A percentile compares a stretch with the other conserved stretches of the same genome.
Evolutionary conservation across 2,329 filamentous ascomycete genomes (phyloP).

Genomic region (Rutstroemia sp.): DNA sequence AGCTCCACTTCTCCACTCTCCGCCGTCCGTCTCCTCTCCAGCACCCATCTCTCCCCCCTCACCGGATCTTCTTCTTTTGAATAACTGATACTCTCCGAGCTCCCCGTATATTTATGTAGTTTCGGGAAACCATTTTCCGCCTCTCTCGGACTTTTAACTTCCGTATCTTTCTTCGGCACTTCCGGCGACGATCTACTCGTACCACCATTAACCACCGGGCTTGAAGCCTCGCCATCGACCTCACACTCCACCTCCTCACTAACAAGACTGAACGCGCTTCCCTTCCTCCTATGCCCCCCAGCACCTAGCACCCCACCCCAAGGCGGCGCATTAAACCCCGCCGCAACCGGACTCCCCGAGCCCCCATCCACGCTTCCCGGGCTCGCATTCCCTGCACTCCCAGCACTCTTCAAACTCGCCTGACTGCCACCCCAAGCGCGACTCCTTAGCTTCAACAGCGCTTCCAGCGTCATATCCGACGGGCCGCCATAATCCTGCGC

Average conservation of each 20-base stretch:
- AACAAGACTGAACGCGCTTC: constrained; percentile 5
- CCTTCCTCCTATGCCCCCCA: constrained; percentile 4
- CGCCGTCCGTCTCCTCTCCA: constrained; percentile 59
- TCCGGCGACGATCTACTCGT: neutral
- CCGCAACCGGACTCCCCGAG: constrained; percentile 19
- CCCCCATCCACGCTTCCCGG: constrained; percentile 17
- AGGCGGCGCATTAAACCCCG: too few relatives aligned
- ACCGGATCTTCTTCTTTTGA: constrained; percentile 53
- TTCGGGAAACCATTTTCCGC: constrained; percentile 15
- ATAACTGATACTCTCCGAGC: constrained; percentile 65
- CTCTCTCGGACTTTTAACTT: constrained; percentile 14
- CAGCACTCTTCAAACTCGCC: constrained; percentile 54
- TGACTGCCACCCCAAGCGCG: constrained; percentile 78
- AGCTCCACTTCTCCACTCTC: constrained; percentile 59
- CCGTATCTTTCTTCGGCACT: constrained; percentile 4
- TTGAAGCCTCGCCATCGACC: neutral
- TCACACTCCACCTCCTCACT: constrained; percentile 9
- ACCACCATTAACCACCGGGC: constrained; percentile 30
- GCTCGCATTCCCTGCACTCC: constrained; percentile 32
- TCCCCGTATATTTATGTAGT: constrained; percentile 45
- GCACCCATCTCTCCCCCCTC: constrained; percentile 53
- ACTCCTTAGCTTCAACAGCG: constrained; percentile 61
- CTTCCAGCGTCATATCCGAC: constrained; percentile 62
- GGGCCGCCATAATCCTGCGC: constrained; percentile 44
- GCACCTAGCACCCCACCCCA: constrained; percentile 3